A percentile compares a stretch with the other conserved stretches of the same genome.
Evolutionary conservation across 2,329 filamentous ascomycete genomes (phyloP).

Genomic region (Clonostachys sp.): DNA sequence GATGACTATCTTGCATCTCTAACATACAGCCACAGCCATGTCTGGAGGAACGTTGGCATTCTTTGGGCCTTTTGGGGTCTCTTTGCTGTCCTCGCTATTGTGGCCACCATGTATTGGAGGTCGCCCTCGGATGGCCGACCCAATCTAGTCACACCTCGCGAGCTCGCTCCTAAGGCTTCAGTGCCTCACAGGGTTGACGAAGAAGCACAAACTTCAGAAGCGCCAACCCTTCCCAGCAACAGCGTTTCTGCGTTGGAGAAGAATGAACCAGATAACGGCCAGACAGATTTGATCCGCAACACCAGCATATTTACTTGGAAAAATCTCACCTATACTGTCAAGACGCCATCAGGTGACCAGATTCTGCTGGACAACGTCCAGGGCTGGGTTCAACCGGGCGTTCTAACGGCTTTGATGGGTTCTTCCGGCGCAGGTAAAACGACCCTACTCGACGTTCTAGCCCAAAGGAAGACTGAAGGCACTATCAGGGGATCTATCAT

Average conservation of each 20-base stretch:
- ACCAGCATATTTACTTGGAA: slow-evolving; percentile 26
- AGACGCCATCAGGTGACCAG: slow-evolving; percentile 69
- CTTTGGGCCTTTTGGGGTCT: slow-evolving; percentile 42
- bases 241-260: too few species aligned
- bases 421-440: slow-evolving; percentile 8
- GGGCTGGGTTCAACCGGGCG: slow-evolving; percentile 87
- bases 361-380: slow-evolving; percentile 73
- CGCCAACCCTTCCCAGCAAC: too few species aligned
- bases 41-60: slow-evolving; percentile 37
- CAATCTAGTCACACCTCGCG: too few species aligned
- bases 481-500: slow-evolving; percentile 21
- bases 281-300: too few species aligned
- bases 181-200: neutral
- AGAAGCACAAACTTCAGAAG: neutral
- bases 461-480: slow-evolving; percentile 4
- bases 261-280: too few species aligned
- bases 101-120: slow-evolving; percentile 44
- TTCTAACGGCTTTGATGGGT: slow-evolving; percentile 80
- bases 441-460: slow-evolving; percentile 6
- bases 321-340: slow-evolving; percentile 50
- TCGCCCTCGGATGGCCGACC: too few species aligned
- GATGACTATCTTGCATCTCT: slow-evolving; percentile 56
- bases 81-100: slow-evolving; percentile 56
- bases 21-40: slow-evolving; percentile 51
- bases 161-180: slow-evolving; percentile 8